Conservation (phyloP, 129 eudicot species). For the Deinandra increscens region DNA sequence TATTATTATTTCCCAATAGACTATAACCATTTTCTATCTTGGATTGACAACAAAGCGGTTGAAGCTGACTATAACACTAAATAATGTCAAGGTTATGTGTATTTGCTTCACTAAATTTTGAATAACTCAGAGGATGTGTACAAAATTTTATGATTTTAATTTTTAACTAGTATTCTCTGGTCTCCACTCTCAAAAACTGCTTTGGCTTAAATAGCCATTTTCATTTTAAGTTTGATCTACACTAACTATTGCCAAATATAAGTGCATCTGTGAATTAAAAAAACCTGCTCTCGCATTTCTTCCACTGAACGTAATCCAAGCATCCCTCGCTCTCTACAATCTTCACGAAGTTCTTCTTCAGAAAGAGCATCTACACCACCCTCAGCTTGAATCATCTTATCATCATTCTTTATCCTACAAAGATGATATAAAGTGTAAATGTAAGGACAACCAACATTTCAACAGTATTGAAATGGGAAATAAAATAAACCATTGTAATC, state of each 20-base stretch:
- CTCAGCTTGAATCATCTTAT: constrained; percentile 86
- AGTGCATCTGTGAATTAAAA: not conserved
- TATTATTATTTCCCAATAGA: not conserved
- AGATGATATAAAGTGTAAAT: constrained; percentile 6
- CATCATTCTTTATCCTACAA: constrained; percentile 83
- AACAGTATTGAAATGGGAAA: not conserved
- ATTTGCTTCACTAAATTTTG: not conserved
- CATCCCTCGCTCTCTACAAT: constrained; percentile 91
- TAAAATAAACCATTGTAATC: constrained; percentile 51
- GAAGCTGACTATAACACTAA: not conserved
- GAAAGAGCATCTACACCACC: constrained; percentile 96
- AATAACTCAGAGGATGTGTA: not conserved
- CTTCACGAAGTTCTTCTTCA: constrained; percentile 93
- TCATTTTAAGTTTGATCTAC: not conserved
- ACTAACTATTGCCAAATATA: constrained; percentile 13
- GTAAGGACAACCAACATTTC: constrained; percentile 8
- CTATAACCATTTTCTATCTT: not conserved
- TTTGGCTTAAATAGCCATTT: not conserved
- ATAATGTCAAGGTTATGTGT: not conserved
- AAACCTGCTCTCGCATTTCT: constrained; percentile 92
- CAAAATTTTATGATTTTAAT: not conserved
- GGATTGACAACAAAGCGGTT: not conserved
- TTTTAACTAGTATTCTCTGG: not conserved
- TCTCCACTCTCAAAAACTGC: not conserved
- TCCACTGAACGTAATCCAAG: constrained; percentile 86